Conservation (phyloP, 306 rosid species). For the Glycine latifolia region DNA sequence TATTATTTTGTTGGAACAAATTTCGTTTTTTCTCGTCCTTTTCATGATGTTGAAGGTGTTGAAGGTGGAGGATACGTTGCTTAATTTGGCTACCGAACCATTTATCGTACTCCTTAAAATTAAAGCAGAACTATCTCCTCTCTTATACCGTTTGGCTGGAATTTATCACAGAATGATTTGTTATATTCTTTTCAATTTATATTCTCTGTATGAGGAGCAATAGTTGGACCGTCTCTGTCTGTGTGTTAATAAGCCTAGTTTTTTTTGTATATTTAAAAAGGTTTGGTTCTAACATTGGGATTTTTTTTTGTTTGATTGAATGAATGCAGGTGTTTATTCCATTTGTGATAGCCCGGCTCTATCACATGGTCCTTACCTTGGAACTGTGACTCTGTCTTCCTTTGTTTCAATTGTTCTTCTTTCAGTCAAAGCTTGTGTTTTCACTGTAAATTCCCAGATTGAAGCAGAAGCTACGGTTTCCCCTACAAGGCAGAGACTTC, state of each 20-base stretch:
- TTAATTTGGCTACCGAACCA: slow-evolving; percentile 12
- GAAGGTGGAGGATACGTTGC: slow-evolving; percentile 24
- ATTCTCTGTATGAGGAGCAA: not conserved
- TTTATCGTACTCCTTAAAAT: too few species aligned
- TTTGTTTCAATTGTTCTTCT: slow-evolving; percentile 76
- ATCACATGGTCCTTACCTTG: slow-evolving; percentile 97
- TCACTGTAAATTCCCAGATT: slow-evolving; percentile 83
- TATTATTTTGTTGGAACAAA: slow-evolving; percentile 19
- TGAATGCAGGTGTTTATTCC: slow-evolving; percentile 86
- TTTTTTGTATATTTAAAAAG: not conserved
- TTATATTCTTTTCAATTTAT: slow-evolving; percentile 7
- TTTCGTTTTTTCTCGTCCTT: not conserved
- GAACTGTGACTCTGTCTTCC: slow-evolving; percentile 87
- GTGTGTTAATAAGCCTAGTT: slow-evolving; percentile 24
- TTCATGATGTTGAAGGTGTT: not conserved
- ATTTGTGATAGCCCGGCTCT: slow-evolving; percentile 91
- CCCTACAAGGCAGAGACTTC: slow-evolving; percentile 79
- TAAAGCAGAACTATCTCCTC: slow-evolving; percentile 28
- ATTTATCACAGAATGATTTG: not conserved
- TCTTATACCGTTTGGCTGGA: not conserved
- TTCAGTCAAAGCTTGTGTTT: slow-evolving; percentile 88
- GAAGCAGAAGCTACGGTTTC: slow-evolving; percentile 87
- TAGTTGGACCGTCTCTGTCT: slow-evolving; percentile 6
- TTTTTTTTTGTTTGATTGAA: not conserved
- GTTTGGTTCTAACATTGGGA: slow-evolving; percentile 21